Conservation (phyloP, 192 early-diverging fungal species). For the Pilaira anomala region DNA sequence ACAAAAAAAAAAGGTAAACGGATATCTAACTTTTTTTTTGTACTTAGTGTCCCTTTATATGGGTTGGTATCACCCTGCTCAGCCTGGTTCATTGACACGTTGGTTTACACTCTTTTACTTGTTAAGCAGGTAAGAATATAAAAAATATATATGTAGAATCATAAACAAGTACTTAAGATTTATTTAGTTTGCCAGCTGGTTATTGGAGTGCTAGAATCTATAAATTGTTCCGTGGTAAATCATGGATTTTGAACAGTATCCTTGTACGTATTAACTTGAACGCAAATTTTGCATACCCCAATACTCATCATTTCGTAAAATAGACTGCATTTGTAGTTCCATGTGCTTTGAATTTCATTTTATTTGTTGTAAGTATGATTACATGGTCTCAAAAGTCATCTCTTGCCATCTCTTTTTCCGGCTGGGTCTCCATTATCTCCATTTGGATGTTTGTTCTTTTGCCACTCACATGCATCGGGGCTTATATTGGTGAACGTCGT, state of each 20-base stretch:
- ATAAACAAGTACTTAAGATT: too few species aligned
- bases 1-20: not conserved
- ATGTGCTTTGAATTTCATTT: constrained; percentile 53
- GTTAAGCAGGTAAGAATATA: constrained; percentile 38
- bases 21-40: not conserved
- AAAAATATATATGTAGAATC: not conserved
- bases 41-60: not conserved
- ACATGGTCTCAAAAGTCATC: constrained; percentile 85
- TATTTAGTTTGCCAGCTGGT: constrained; percentile 48
- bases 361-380: constrained; percentile 81
- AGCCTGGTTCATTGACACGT: constrained; percentile 19
- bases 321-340: constrained; percentile 58
- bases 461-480: constrained; percentile 80
- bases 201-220: constrained; percentile 72
- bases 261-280: constrained; percentile 41
- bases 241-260: constrained; percentile 67
- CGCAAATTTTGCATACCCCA: not conserved
- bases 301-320: not conserved
- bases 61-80: constrained; percentile 24
- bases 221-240: constrained; percentile 62
- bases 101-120: constrained; percentile 43
- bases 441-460: constrained; percentile 81
- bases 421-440: constrained; percentile 70
- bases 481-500: constrained; percentile 67
- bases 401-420: constrained; percentile 86